Evolutionary conservation across 1,139 yeast species (phyloP), one percentile per base, ranked within the genome.

Genomic region (Debaryomyces singareniensis): DNA sequence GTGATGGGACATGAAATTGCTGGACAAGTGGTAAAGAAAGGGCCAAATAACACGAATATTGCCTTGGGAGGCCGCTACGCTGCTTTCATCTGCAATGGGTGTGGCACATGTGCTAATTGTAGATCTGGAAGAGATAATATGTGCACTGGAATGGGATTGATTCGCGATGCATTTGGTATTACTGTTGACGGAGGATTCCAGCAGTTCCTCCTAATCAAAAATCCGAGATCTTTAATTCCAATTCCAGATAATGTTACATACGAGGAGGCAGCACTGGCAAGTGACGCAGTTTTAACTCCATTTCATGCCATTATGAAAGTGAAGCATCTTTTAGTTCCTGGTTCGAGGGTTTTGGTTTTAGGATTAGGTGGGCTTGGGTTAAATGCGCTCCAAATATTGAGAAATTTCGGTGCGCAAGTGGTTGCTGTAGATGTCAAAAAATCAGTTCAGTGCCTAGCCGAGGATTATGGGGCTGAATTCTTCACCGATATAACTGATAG

Each of bases 1-100:
- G 60, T 71, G 14, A 65, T 73, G 68, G 80, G 80, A 15, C 79
- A 73, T 47, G 79, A 74, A 45, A 65, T 73, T 24, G 73, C 77
- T 7, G 80, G 79, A 1, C 53, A 52, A 32, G 50, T 73, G 16
- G 63, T 55, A 16, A 51, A 54, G 14, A 59, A 59, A 3, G 78
- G 79, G 4, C 55, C 49, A 4, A 43, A 42, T 21, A 46, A 48
- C 11, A 22, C 30, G 13, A 23, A 11, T 7, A 68, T 54, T 42
- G 43, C 47, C 24, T 35, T 48, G 15, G 73, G 75, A 4, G 44
- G 45, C 4, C 47, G 73, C 26, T 64, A 52, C 35, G 58, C 68
- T 9, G 40, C 68, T 27, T 47, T 47, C 26, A 66, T 67, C 23
- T 44, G 56, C 12, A 46, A 58, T 31, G 47, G 68, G 3, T 72